Percentiles rank a stretch among this genome's conserved stretches.
phyloP scores from a whole-genome alignment of 495 filamentous ascomycete genomes.

The Tuber borchii region DNA sequence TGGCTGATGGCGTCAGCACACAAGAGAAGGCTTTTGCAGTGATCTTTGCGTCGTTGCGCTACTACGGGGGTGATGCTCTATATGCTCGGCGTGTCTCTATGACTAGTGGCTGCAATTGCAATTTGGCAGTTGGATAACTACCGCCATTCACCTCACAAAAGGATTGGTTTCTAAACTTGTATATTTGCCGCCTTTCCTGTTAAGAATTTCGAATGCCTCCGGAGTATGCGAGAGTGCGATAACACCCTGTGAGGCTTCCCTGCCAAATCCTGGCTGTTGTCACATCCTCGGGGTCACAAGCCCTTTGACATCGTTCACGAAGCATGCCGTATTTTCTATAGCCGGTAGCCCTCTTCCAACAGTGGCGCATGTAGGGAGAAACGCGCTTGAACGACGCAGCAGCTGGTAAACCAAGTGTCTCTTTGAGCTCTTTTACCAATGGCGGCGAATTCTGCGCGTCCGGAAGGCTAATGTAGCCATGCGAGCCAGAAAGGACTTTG shows the following conservation, averaged over 20 bases:
- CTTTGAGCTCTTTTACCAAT: constrained; percentile 89
- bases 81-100: constrained; percentile 70
- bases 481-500: constrained; percentile 82
- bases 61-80: constrained; percentile 60
- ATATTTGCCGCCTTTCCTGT: constrained; percentile 96
- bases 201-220: constrained; percentile 81
- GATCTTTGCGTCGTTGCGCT: constrained; percentile 84
- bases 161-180: constrained; percentile 90
- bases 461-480: constrained; percentile 92
- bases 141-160: constrained; percentile 49
- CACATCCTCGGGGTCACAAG: constrained; percentile 78
- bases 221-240: constrained; percentile 79
- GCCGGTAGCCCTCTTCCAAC: constrained; percentile 78
- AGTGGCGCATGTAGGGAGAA: constrained; percentile 88
- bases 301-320: constrained; percentile 89
- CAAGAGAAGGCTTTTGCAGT: constrained; percentile 73
- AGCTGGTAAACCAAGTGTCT: constrained; percentile 73
- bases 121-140: background rate
- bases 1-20: constrained; percentile 76
- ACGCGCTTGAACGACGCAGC: constrained; percentile 99
- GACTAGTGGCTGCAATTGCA: constrained; percentile 48
- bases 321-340: constrained; percentile 90
- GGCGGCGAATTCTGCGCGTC: constrained; percentile 96
- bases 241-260: constrained; percentile 94
- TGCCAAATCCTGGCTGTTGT: constrained; percentile 86